Conservation (phyloP, 169 alveolate species). For the Cryptosporidium canis region DNA sequence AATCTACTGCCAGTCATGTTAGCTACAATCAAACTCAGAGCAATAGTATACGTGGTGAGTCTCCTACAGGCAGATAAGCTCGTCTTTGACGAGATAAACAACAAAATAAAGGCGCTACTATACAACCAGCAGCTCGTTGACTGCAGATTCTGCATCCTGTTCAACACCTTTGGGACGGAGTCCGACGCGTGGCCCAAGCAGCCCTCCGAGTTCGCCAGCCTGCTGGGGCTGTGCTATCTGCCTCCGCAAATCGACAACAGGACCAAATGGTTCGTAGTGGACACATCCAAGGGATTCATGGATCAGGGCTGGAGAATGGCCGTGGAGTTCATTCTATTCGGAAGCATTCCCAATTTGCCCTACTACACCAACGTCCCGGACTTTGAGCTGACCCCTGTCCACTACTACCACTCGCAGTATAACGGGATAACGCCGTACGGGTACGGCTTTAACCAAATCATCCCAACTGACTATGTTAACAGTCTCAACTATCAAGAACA, state of each 20-base stretch:
- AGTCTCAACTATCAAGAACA: neutral
- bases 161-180: constrained; percentile 50
- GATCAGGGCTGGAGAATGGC: constrained; percentile 70
- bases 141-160: constrained; percentile 45
- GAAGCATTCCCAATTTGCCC: constrained; percentile 39
- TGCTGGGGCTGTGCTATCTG: constrained; percentile 54
- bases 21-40: constrained; percentile 41
- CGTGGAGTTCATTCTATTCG: constrained; percentile 39
- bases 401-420: constrained; percentile 38
- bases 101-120: constrained; percentile 22
- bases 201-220: constrained; percentile 44
- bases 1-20: constrained; percentile 43
- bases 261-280: constrained; percentile 60
- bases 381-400: constrained; percentile 58
- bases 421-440: constrained; percentile 26
- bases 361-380: constrained; percentile 64
- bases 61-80: constrained; percentile 25
- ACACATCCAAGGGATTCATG: constrained; percentile 47
- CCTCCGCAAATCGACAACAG: constrained; percentile 66
- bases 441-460: constrained; percentile 2
- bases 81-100: constrained; percentile 38
- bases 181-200: constrained; percentile 60
- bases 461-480: constrained; percentile 1
- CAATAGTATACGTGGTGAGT: constrained; percentile 61
- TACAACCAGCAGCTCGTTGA: constrained; percentile 36